Evolutionary conservation across 495 filamentous ascomycete species (phyloP).

Genomic region (Daldinia grandis): DNA sequence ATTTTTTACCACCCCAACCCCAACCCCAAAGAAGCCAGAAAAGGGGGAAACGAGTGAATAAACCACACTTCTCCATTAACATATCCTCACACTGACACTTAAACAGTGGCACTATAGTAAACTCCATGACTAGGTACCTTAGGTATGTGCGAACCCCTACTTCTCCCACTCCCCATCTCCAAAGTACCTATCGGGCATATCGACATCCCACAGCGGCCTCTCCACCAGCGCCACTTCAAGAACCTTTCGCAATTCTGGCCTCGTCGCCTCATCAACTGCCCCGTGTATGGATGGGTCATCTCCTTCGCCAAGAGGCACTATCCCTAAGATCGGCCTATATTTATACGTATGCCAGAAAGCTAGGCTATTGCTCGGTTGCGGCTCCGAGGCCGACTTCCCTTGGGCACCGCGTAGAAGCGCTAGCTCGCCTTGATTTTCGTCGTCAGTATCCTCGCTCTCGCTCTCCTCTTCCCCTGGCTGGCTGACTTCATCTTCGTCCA

Average conservation of each 20-base stretch:
- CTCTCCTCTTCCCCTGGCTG: constrained; percentile 48
- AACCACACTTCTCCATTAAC: background rate
- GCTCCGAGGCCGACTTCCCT: constrained; percentile 26
- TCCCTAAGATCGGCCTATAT: constrained; percentile 89
- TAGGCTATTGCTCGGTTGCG: constrained; percentile 35
- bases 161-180: constrained; percentile 68
- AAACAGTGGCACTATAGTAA: background rate
- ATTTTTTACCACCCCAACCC: background rate
- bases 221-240: constrained; percentile 89
- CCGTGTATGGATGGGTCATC: constrained; percentile 43
- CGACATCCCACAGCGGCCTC: constrained; percentile 83
- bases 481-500: constrained; percentile 52
- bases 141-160: constrained; percentile 3
- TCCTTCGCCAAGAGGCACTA: constrained; percentile 70
- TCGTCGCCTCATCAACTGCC: constrained; percentile 11
- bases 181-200: constrained; percentile 77
- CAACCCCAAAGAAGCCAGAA: background rate
- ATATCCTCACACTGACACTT: background rate
- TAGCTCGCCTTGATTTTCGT: constrained; percentile 50
- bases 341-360: constrained; percentile 85
- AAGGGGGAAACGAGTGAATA: background rate
- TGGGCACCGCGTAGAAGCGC: constrained; percentile 48
- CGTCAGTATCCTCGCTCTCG: constrained; percentile 55
- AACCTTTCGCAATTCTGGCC: constrained; percentile 44
- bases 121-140: background rate